Percentiles rank a stretch among this genome's conserved stretches.
Evolutionary conservation across 1,139 yeast species (phyloP).

Genomic region (Lodderomyces metapsilosis): DNA sequence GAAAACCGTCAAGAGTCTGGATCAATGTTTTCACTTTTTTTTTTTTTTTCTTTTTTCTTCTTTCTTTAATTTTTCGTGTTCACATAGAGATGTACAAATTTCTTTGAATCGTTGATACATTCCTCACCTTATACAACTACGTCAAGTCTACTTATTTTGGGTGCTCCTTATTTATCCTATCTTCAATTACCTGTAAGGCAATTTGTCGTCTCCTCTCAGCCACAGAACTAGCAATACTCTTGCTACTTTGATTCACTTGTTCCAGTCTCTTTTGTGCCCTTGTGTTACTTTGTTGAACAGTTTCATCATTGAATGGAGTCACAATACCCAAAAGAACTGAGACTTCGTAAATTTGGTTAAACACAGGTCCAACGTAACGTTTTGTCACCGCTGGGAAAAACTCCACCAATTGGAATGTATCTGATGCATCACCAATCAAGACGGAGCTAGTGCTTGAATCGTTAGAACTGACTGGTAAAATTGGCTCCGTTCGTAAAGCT

Average conservation of each 20-base stretch:
- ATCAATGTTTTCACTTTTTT: not conserved
- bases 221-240: slow-evolving; percentile 51
- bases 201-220: slow-evolving; percentile 87
- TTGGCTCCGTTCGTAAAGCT: slow-evolving; percentile 36
- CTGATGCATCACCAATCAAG: slow-evolving; percentile 82
- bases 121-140: too few relatives aligned
- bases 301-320: slow-evolving; percentile 67
- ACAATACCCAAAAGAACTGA: slow-evolving; percentile 56
- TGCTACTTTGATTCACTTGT: slow-evolving; percentile 39
- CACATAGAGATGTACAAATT: too few relatives aligned
- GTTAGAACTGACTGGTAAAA: slow-evolving; percentile 36
- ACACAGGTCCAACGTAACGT: slow-evolving; percentile 53
- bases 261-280: slow-evolving; percentile 62
- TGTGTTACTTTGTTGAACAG: slow-evolving; percentile 69
- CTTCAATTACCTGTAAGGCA: slow-evolving; percentile 80
- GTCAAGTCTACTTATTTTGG: slow-evolving; percentile 1
- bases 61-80: not conserved
- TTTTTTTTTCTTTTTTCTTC: not conserved
- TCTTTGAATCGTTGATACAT: not conserved
- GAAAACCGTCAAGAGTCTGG: too few relatives aligned
- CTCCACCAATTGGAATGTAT: slow-evolving; percentile 78
- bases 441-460: slow-evolving; percentile 25
- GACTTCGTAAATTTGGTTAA: slow-evolving; percentile 52
- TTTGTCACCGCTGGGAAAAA: slow-evolving; percentile 69
- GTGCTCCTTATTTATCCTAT: slow-evolving; percentile 49